These are phyloP conservation scores for Aspergillus sp. DNA, from an alignment of 2,329 filamentous ascomycete genomes.

Conservation along the genomic window DNA sequence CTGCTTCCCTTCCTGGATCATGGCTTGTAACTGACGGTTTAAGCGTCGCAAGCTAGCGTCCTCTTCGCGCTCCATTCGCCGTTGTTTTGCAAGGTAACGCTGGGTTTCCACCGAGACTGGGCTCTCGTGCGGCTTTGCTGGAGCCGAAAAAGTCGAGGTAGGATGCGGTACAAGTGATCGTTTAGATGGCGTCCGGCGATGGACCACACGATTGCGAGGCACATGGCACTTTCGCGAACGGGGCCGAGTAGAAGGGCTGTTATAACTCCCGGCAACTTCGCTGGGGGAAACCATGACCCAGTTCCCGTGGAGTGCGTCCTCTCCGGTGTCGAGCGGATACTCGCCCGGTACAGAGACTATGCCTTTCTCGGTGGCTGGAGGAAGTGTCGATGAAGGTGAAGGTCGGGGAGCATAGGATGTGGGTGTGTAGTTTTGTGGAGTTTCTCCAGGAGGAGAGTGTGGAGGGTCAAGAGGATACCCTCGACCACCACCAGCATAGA, in stretches of 20 bases:
- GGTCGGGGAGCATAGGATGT: constrained; percentile 14
- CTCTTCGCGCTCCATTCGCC: constrained; percentile 72
- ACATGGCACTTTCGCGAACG: constrained; percentile 2
- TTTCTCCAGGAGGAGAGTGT: constrained; percentile 1
- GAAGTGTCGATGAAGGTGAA: constrained; percentile 25
- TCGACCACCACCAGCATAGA: constrained; percentile 79
- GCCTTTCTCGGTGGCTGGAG: constrained; percentile 32
- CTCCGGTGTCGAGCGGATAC: constrained; percentile 43
- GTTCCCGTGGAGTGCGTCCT: constrained; percentile 59
- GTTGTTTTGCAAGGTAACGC: constrained; percentile 68
- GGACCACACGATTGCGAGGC: constrained; percentile 9
- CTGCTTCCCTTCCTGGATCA: constrained; percentile 87
- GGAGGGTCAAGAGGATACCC: constrained; percentile 60
- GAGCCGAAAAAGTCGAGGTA: constrained; percentile 25
- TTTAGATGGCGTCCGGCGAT: constrained; percentile 22
- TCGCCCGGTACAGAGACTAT: constrained; percentile 52
- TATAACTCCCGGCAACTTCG: constrained; percentile 11
- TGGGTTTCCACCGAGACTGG: constrained; percentile 62
- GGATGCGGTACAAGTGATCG: constrained; percentile 20
- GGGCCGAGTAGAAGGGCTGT: constrained; percentile 1
- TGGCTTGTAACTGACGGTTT: constrained; percentile 74
- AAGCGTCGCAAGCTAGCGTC: constrained; percentile 78
- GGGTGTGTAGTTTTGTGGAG: not conserved
- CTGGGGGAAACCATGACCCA: constrained; percentile 65
- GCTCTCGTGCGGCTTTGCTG: constrained; percentile 29